Evolutionary conservation across 208 protist species (phyloP), one percentile per base, ranked within the genome.

Genomic region (Leishmania guyanensis): DNA sequence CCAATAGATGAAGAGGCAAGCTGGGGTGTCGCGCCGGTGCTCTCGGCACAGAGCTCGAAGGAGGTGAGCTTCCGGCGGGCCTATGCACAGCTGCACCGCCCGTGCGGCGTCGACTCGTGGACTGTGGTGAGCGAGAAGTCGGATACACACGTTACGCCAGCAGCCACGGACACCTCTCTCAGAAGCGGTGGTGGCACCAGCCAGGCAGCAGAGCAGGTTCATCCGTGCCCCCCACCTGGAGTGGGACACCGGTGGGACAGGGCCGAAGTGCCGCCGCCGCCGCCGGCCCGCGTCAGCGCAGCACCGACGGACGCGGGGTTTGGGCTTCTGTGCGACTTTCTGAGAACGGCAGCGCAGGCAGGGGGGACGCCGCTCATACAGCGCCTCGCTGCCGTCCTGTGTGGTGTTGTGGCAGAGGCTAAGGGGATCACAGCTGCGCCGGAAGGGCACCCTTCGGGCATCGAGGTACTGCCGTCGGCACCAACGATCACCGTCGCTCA

Each of bases 51-150:
- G 26, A 64, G n/a, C 10, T 10, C 73, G 9, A 72, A 76, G 62
- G 82, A 86, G 72, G 78, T 86, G n/a, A 86, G 77, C 78, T 86
- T 86, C 22, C 53, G 48, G 0, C 58, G 29, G 14, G 82, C 82
- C 4, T 79, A 64, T 50, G 48, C 53, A 0, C 39, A 82, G 14
- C 36, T 86, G 51, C 77, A 64, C 48, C 54, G 17, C 29, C 39
- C 54, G 26, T 22, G 43, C 71, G 29, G 43, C n/a, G n/a, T 58
- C 71, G 22, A 74, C 4, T 22, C 53, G 3, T 39, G 22, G 29
- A 56, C n/a, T 1, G 5, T 9, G 12, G 12, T 6, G 65, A 9
- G 33, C 12, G 22, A 39, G 29, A 46, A 29, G 58, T 17, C 39
- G 12, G 17, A 73, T 53, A 5, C 69, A 17, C 69, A 29, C 33